phyloP scores from a whole-genome alignment of 495 filamentous ascomycete genomes.

The Talaromyces liani region DNA sequence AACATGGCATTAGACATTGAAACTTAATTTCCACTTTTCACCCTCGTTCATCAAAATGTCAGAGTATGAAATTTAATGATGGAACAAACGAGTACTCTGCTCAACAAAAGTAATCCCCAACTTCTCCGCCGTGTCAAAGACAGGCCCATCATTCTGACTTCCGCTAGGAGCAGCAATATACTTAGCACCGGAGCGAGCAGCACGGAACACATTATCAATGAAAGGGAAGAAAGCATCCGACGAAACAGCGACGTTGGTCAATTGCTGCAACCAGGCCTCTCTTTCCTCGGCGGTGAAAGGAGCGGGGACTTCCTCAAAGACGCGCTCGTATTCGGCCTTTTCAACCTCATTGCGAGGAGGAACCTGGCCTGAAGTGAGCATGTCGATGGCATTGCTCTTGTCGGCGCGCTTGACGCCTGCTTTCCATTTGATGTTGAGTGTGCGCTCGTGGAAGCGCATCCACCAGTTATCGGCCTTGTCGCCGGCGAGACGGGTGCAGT shows the following conservation, averaged over 20 bases:
- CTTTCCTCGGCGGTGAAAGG: conserved; percentile 80
- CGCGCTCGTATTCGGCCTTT: conserved; percentile 73
- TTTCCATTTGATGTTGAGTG: conserved; percentile 88
- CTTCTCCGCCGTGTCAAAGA: conserved; percentile 90
- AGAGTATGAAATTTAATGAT: conserved; percentile 47
- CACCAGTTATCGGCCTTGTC: conserved; percentile 99
- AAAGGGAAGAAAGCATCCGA: conserved; percentile 99
- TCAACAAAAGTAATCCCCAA: conserved; percentile 86
- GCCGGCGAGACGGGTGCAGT: conserved; percentile 96
- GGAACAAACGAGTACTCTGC: conserved; percentile 81
- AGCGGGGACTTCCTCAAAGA: conserved; percentile 86
- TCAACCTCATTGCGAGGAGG: conserved; percentile 70
- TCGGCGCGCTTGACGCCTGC: conserved; percentile 92
- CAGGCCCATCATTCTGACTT: conserved; percentile 84
- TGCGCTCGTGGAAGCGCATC: conserved; percentile 90
- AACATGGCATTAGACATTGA: neutral
- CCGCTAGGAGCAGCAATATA: conserved; percentile 91
- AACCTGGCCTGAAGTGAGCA: conserved; percentile 84
- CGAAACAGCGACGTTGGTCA: conserved; percentile 75
- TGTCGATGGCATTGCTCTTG: conserved; percentile 96
- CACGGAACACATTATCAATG: conserved; percentile 93
- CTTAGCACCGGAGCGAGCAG: conserved; percentile 80
- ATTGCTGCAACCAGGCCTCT: conserved; percentile 69
- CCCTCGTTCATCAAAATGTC: too few relatives aligned
- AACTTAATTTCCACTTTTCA: neutral